These are phyloP conservation scores for Tolypocladium album DNA, from an alignment of 2,329 filamentous ascomycete genomes.

Conservation along the genomic window DNA sequence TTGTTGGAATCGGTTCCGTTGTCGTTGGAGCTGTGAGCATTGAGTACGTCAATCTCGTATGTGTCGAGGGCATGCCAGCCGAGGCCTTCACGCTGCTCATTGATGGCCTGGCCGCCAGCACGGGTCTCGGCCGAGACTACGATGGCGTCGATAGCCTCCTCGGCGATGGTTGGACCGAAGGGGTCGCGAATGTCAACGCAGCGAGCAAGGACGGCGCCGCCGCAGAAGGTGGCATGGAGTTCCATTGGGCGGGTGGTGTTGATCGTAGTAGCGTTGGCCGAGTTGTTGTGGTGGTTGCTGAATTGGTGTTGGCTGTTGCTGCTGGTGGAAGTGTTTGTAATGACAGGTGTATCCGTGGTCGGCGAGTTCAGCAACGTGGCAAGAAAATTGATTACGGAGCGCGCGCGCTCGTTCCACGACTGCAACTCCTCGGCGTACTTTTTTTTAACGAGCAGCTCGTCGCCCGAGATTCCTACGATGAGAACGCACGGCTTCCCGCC, in stretches of 20 bases:
- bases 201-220: slow-evolving; percentile 53
- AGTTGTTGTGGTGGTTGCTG: not conserved
- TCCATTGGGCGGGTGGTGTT: slow-evolving; percentile 9
- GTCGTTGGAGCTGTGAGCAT: slow-evolving; percentile 39
- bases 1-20: slow-evolving; percentile 5
- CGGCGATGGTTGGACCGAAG: slow-evolving; percentile 82
- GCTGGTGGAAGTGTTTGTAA: not conserved
- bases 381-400: slow-evolving; percentile 62
- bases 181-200: slow-evolving; percentile 80
- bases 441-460: slow-evolving; percentile 78
- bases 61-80: slow-evolving; percentile 69
- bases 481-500: slow-evolving; percentile 39
- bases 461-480: slow-evolving; percentile 80
- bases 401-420: slow-evolving; percentile 65
- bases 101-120: slow-evolving; percentile 73
- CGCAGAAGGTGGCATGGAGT: slow-evolving; percentile 41
- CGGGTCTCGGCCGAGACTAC: slow-evolving; percentile 85
- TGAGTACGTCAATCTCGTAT: slow-evolving; percentile 83
- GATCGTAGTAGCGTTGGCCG: not conserved
- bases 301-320: not conserved
- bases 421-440: slow-evolving; percentile 76
- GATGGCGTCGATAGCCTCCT: slow-evolving; percentile 66
- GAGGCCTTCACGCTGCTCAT: slow-evolving; percentile 64
- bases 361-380: slow-evolving; percentile 45
- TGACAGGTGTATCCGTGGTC: slow-evolving; percentile 13